Percentiles rank a stretch among this genome's conserved stretches.
phyloP scores from a whole-genome alignment of 441 rosid genomes.

The Pelargonium fulgidum region DNA sequence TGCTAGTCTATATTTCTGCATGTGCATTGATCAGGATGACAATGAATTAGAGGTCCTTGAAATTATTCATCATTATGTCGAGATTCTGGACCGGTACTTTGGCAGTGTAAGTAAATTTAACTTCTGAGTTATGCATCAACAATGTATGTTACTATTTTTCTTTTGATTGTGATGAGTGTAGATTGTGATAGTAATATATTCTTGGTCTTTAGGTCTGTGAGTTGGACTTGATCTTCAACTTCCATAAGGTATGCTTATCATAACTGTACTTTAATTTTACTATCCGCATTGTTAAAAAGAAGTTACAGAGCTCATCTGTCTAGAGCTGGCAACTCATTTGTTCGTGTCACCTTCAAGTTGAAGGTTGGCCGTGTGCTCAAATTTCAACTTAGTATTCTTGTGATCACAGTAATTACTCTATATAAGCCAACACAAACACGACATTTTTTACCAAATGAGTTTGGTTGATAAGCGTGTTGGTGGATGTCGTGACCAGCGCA shows the following conservation, averaged over 20 bases:
- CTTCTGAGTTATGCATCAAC: neutral
- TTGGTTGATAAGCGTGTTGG: too few species aligned
- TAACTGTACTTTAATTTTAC: constrained; percentile 2
- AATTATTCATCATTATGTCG: constrained; percentile 89
- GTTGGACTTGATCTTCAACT: constrained; percentile 76
- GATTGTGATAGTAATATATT: constrained; percentile 9
- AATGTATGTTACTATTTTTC: neutral
- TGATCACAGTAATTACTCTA: too few species aligned
- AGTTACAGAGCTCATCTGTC: neutral
- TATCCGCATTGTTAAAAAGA: neutral
- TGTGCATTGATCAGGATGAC: constrained; percentile 92
- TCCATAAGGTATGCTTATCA: constrained; percentile 46
- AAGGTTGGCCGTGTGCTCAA: too few species aligned
- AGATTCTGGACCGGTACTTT: constrained; percentile 90
- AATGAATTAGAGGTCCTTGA: constrained; percentile 86
- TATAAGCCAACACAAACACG: too few species aligned
- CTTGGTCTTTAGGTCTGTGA: constrained; percentile 55
- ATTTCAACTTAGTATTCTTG: too few species aligned
- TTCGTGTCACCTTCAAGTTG: too few species aligned
- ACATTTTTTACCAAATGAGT: too few species aligned
- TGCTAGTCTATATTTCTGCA: constrained; percentile 97
- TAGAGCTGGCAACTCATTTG: too few species aligned
- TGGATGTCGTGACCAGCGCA: too few species aligned
- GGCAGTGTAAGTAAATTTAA: constrained; percentile 76
- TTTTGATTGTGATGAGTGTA: neutral